Conservation (phyloP, 2,329 filamentous ascomycete species). For the Ploettnerulaceae sp. region DNA sequence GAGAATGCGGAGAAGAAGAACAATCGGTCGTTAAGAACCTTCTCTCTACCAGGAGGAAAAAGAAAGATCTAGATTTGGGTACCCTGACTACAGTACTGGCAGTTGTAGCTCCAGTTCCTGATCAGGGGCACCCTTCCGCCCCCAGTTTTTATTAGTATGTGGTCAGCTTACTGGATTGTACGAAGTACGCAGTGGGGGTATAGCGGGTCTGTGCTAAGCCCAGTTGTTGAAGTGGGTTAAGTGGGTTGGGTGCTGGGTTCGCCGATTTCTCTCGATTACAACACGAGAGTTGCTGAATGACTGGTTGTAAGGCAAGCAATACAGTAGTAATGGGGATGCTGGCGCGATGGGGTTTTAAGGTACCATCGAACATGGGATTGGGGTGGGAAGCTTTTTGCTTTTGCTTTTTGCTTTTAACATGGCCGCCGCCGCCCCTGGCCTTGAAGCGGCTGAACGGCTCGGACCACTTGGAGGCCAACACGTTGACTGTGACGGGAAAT, state of each 20-base stretch:
- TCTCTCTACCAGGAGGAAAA: no score
- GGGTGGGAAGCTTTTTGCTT: no score
- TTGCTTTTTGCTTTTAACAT: no score
- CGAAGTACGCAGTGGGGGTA: no score
- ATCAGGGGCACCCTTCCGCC: no score
- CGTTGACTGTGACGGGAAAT: background rate
- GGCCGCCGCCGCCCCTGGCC: background rate
- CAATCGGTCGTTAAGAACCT: background rate
- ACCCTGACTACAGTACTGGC: background rate
- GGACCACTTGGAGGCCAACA: conserved; percentile 7
- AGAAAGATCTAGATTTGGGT: background rate
- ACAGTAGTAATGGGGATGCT: background rate
- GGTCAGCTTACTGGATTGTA: no score
- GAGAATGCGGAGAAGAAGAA: background rate
- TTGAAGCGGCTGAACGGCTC: conserved; percentile 14
- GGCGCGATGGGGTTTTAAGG: conserved; percentile 5
- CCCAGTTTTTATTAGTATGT: no score
- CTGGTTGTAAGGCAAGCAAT: no score
- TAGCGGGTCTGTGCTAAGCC: no score
- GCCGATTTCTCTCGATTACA: background rate
- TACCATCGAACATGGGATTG: conserved; percentile 2
- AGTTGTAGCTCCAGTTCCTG: background rate
- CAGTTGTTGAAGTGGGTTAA: no score
- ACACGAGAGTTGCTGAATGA: background rate
- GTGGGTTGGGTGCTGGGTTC: no score